Evolutionary conservation across 495 filamentous ascomycete species (phyloP).

Genomic region (Platismatia glauca): DNA sequence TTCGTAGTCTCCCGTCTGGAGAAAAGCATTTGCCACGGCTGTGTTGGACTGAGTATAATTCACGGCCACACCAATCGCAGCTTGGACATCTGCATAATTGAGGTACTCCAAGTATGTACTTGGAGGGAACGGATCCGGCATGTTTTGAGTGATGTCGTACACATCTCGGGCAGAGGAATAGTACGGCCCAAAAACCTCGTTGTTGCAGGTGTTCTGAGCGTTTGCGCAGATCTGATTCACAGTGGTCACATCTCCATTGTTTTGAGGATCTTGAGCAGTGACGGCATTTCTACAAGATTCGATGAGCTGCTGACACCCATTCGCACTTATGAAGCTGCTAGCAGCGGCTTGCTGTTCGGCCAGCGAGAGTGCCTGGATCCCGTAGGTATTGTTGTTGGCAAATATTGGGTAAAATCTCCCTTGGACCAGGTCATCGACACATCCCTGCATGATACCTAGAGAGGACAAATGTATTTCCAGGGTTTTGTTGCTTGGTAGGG

Average conservation of each 20-base stretch:
- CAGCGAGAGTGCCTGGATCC: constrained; percentile 30
- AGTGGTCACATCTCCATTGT: constrained; percentile 33
- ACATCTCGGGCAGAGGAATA: constrained; percentile 31
- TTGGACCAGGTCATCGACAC: constrained; percentile 33
- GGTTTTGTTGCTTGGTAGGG: constrained; percentile 29
- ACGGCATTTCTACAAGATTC: constrained; percentile 40
- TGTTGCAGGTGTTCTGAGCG: constrained; percentile 39
- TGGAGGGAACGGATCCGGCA: constrained; percentile 27
- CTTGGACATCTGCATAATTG: constrained; percentile 24
- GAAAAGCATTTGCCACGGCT: constrained; percentile 21
- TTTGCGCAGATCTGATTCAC: constrained; percentile 41
- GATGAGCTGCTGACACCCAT: constrained; percentile 47
- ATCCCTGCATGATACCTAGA: constrained; percentile 39
- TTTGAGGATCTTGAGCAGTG: constrained; percentile 34
- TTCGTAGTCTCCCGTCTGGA: constrained; percentile 39
- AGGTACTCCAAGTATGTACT: constrained; percentile 29
- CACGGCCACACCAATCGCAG: constrained; percentile 24
- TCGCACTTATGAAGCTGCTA: constrained; percentile 35
- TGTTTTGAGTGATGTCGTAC: constrained; percentile 31
- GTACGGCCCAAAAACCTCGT: constrained; percentile 41
- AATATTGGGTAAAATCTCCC: constrained; percentile 31
- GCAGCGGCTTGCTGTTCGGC: constrained; percentile 29
- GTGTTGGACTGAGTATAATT: constrained; percentile 25
- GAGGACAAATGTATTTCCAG: constrained; percentile 34
- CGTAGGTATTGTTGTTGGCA: constrained; percentile 39